These are phyloP conservation scores for Cryptococcus deneoformans DNA, from an alignment of 1,284 basidiomycete species.

Conservation along the genomic window DNA sequence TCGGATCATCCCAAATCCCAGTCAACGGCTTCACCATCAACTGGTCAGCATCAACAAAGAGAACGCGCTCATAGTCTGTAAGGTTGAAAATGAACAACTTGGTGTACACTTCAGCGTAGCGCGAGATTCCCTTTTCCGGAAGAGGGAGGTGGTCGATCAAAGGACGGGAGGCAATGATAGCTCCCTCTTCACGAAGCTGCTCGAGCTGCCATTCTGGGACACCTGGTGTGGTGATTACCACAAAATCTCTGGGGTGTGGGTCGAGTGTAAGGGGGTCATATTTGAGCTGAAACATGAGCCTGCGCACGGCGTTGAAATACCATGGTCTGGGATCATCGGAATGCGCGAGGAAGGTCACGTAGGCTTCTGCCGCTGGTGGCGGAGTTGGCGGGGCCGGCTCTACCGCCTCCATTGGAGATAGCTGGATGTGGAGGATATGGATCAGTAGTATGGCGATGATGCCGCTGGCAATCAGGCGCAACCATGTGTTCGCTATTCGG, in stretches of 20 bases:
- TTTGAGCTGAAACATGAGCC: constrained; percentile 6
- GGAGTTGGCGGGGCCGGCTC: too few species aligned
- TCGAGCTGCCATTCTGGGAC: not conserved
- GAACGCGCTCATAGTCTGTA: constrained; percentile 9
- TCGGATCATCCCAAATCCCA: constrained; percentile 12
- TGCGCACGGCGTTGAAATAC: constrained; percentile 39
- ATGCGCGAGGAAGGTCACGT: too few species aligned
- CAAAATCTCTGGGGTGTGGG: constrained; percentile 68
- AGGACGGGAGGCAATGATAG: not conserved
- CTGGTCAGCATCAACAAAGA: constrained; percentile 19
- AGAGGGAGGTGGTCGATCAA: not conserved
- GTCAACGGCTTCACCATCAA: constrained; percentile 10
- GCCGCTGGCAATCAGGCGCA: constrained; percentile 61
- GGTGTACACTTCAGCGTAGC: constrained; percentile 12
- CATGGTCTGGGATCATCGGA: constrained; percentile 22
- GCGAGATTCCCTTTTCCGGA: not conserved
- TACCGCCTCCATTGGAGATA: too few species aligned
- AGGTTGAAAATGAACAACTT: constrained; percentile 17
- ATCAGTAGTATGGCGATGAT: constrained; percentile 49
- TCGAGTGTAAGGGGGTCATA: constrained; percentile 8
- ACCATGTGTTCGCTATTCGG: not conserved
- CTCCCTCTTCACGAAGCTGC: constrained; percentile 1
- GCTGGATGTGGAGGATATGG: too few species aligned
- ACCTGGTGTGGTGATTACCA: constrained; percentile 41
- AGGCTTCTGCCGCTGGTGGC: too few species aligned